These are phyloP conservation scores for Xylaria sp. DNA, from an alignment of 2,329 filamentous ascomycete genomes.

Conservation along the genomic window DNA sequence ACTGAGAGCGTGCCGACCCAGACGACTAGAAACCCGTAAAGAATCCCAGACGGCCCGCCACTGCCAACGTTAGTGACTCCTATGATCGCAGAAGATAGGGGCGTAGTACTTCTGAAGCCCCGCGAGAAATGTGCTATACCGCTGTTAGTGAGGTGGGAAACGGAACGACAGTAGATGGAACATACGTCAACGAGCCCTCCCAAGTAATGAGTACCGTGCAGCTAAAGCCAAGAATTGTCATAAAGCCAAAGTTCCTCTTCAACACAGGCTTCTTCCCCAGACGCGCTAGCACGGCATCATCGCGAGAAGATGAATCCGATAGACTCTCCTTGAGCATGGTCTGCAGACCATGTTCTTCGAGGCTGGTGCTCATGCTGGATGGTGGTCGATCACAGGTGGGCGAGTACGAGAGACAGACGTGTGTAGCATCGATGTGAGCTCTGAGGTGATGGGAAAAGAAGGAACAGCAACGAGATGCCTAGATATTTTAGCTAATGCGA, in stretches of 20 bases:
- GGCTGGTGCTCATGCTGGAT: slow-evolving; percentile 22
- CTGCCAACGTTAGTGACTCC: slow-evolving; percentile 27
- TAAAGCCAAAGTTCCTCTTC: slow-evolving; percentile 41
- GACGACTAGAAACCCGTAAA: slow-evolving; percentile 63
- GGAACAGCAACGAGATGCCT: background rate
- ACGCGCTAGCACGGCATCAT: slow-evolving; percentile 32
- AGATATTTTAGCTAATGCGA: background rate
- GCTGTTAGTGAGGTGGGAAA: slow-evolving; percentile 3
- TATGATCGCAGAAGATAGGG: background rate
- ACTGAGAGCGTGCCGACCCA: slow-evolving; percentile 59
- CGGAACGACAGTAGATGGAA: background rate
- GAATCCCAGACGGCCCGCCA: slow-evolving; percentile 55
- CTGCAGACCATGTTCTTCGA: slow-evolving; percentile 31
- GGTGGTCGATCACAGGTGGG: background rate
- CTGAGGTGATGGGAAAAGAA: background rate
- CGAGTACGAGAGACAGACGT: background rate
- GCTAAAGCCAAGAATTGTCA: slow-evolving; percentile 43
- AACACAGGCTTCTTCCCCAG: slow-evolving; percentile 41
- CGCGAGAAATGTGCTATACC: slow-evolving; percentile 34
- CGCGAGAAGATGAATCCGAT: slow-evolving; percentile 17
- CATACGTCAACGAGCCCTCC: slow-evolving; percentile 41
- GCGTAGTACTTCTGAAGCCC: slow-evolving; percentile 37
- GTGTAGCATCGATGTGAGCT: background rate
- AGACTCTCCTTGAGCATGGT: slow-evolving; percentile 11
- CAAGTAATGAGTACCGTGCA: slow-evolving; percentile 44